These are phyloP conservation scores for Phytophthora idaei DNA, from an alignment of 352 stramenopile species.

Conservation along the genomic window DNA sequence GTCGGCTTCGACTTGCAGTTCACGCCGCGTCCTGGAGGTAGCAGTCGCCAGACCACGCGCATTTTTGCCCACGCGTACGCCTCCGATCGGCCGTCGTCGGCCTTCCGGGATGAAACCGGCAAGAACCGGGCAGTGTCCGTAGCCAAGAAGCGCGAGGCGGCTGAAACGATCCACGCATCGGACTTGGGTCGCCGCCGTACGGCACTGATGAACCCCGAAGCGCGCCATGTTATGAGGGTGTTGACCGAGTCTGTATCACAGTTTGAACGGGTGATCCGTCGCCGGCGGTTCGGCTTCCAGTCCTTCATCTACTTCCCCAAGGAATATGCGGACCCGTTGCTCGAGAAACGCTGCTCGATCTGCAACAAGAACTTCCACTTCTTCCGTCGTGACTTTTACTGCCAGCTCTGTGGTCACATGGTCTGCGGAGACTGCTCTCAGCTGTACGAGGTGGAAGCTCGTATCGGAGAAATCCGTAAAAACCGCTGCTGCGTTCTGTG, in stretches of 20 bases:
- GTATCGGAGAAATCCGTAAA: constrained; percentile 48
- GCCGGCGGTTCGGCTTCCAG: constrained; percentile 70
- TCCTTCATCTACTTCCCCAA: constrained; percentile 57
- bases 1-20: no score
- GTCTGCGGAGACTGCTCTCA: constrained; percentile 53
- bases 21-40: constrained; percentile 9
- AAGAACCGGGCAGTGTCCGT: constrained; percentile 26
- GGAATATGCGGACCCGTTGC: constrained; percentile 29
- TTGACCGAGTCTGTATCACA: constrained; percentile 53
- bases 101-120: constrained; percentile 35
- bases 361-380: constrained; percentile 45
- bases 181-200: constrained; percentile 41
- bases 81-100: constrained; percentile 35
- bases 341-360: constrained; percentile 39
- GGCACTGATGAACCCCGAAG: constrained; percentile 57
- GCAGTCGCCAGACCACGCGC: constrained; percentile 44
- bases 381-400: constrained; percentile 52
- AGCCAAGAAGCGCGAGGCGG: constrained; percentile 31
- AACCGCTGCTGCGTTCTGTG: constrained; percentile 54
- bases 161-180: constrained; percentile 24
- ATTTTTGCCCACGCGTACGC: constrained; percentile 57
- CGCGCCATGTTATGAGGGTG: constrained; percentile 45
- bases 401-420: constrained; percentile 55
- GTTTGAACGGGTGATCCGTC: constrained; percentile 63
- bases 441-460: constrained; percentile 53